Conservation (phyloP, 768 basidiomycete species). For the Dioszegia hungarica region DNA sequence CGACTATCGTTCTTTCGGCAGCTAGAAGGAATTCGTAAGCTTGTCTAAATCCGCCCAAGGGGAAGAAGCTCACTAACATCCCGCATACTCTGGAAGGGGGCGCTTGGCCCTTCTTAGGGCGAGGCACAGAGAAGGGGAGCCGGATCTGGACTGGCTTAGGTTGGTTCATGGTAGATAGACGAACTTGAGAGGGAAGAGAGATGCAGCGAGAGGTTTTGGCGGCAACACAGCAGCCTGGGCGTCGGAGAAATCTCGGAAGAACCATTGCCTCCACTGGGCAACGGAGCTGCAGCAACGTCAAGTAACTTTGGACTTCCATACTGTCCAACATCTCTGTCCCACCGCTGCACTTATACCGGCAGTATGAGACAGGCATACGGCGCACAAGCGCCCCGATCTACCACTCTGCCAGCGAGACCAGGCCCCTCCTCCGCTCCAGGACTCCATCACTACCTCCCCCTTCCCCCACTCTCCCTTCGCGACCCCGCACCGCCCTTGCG, state of each 20-base stretch:
- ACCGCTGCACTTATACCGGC: no score
- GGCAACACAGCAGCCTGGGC: no score
- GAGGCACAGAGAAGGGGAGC: constrained; percentile 36
- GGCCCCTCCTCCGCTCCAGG: background rate
- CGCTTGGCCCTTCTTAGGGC: constrained; percentile 17
- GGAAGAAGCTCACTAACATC: constrained; percentile 27
- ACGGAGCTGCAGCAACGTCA: no score
- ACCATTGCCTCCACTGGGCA: no score
- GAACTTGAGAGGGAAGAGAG: no score
- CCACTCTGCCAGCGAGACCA: no score
- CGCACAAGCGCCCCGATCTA: no score
- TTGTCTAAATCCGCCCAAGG: background rate
- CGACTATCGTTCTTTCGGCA: constrained; percentile 35
- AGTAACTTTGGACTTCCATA: no score
- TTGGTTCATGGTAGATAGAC: constrained; percentile 30
- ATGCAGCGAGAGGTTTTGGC: no score
- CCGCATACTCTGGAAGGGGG: constrained; percentile 24
- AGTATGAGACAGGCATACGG: no score
- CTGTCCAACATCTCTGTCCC: no score
- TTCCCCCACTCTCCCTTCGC: constrained; percentile 24
- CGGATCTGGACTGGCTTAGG: constrained; percentile 36
- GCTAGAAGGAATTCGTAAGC: constrained; percentile 19
- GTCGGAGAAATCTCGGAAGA: no score
- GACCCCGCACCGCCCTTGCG: constrained; percentile 30
- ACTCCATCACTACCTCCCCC: constrained; percentile 23